Base-by-base conservation (phyloP, 1,139 yeast species). In the Torulaspora globosa region DNA sequence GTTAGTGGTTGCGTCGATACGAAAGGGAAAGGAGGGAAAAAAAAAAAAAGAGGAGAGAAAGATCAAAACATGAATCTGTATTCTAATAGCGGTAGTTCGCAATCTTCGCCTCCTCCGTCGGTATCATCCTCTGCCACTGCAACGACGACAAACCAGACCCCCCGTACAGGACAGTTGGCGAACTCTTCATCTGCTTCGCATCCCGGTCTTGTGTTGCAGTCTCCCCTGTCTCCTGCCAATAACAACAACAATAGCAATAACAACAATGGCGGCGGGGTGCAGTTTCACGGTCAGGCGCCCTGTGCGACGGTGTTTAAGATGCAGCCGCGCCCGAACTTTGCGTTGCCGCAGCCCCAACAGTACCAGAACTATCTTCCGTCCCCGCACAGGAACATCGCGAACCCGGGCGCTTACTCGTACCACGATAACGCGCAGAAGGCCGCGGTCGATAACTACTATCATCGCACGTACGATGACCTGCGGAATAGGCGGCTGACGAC, bases 381-480 rank as follows among this genome's bases (percentile, higher is more conserved):
- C n/a, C 49, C 49, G 15, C 49, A 36, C 18, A 21, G 36, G 11
- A 33, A 27, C 24, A 7, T 32, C 28, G 23, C 9, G 7, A 31
- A 31, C 23, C 12, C 35, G 21, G 29, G 38, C 9, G 38, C 44
- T 7, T 46, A 46, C 24, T 42, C 46, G 28, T 42, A 42, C 32
- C 49, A 45, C 21, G 48, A 45, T 34, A 41, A 46, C 18, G 49
- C 49, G 15, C 49, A 46, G 36, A 46, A 46, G 26, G 49, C 49
- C 6, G 49, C 49, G n/a, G 49, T 46, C 15, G 49, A 46, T n/a
- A 39, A 39, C 31, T 41, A 35, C 18, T 44, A 44, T 29, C 41
- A 44, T 27, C 41, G 38, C 18, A 44, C 41, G 12, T 32, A 23
- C 31, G 44, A 44, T 26, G 43, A 43, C 24, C 21, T 34, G 21